Evolutionary conservation across 2,329 filamentous ascomycete genomes (phyloP).

Genomic region (Byssoonygena ceratinophila): DNA sequence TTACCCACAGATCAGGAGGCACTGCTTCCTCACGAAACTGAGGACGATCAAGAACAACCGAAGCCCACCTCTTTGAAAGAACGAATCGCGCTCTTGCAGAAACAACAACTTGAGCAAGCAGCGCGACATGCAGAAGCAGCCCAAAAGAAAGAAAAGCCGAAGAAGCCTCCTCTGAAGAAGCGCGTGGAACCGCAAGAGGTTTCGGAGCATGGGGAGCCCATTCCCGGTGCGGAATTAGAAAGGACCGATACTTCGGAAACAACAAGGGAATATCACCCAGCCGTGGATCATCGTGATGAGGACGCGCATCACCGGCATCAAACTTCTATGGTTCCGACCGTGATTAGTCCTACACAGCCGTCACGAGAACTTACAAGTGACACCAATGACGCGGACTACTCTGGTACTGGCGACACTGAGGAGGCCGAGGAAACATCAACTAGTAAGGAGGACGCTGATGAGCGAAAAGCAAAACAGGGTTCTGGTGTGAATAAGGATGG

Average conservation of each 20-base stretch:
- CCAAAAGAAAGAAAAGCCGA: slow-evolving; percentile 79
- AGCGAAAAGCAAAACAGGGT: slow-evolving; percentile 28
- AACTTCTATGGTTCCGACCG: slow-evolving; percentile 27
- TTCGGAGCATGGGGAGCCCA: slow-evolving; percentile 20
- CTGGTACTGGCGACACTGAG: slow-evolving; percentile 53
- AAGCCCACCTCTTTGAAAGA: slow-evolving; percentile 93
- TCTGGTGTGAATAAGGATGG: slow-evolving; percentile 10
- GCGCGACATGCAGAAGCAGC: slow-evolving; percentile 66
- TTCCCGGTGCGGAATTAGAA: slow-evolving; percentile 24
- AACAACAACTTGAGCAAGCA: slow-evolving; percentile 84
- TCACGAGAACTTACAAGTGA: slow-evolving; percentile 49
- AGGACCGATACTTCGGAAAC: slow-evolving; percentile 26
- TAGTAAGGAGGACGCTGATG: slow-evolving; percentile 66
- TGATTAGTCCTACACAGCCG: slow-evolving; percentile 30
- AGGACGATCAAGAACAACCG: slow-evolving; percentile 61
- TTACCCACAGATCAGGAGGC: slow-evolving; percentile 23
- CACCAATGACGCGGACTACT: slow-evolving; percentile 56
- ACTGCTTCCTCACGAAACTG: slow-evolving; percentile 33
- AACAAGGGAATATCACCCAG: slow-evolving; percentile 29
- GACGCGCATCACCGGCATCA: slow-evolving; percentile 20
- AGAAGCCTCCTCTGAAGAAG: slow-evolving; percentile 60
- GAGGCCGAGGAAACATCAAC: slow-evolving; percentile 53
- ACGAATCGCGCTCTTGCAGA: slow-evolving; percentile 84
- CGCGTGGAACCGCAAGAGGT: slow-evolving; percentile 37
- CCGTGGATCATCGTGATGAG: slow-evolving; percentile 22